These are phyloP conservation scores for Gossypium gossypioides DNA, from an alignment of 441 rosid genomes.

Conservation along the genomic window DNA sequence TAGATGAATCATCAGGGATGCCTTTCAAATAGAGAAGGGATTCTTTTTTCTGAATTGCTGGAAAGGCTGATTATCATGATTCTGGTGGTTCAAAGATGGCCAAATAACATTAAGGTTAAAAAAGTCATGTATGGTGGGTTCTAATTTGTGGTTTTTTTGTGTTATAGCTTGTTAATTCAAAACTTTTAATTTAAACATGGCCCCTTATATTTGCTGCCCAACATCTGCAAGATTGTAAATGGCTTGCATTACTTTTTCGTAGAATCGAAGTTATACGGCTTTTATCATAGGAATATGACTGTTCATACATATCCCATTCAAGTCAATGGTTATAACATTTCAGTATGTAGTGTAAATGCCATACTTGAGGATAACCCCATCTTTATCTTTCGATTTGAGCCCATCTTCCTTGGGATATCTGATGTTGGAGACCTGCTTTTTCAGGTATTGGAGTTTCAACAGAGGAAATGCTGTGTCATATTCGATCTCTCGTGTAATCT, in stretches of 20 bases:
- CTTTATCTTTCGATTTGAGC: neutral
- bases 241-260: neutral
- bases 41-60: neutral
- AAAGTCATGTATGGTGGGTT: neutral
- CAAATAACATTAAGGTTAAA: neutral
- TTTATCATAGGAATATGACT: neutral
- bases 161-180: neutral
- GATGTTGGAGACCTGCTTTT: slow-evolving; percentile 6
- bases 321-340: neutral
- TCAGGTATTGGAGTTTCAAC: slow-evolving; percentile 8
- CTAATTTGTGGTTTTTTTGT: neutral
- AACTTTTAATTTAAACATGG: neutral
- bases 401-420: neutral
- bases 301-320: neutral
- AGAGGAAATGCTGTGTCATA: slow-evolving; percentile 56
- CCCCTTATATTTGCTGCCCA: neutral
- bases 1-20: neutral
- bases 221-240: neutral
- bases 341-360: neutral
- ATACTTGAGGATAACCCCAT: neutral
- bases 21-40: neutral
- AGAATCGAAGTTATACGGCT: neutral
- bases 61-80: neutral
- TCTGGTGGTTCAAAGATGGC: slow-evolving; percentile 3
- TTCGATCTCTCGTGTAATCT: slow-evolving; percentile 92